Percentiles rank a stretch among this genome's conserved stretches.
Conservation (phyloP, 179 eudicot genomes). For the Nepenthes alata region DNA sequence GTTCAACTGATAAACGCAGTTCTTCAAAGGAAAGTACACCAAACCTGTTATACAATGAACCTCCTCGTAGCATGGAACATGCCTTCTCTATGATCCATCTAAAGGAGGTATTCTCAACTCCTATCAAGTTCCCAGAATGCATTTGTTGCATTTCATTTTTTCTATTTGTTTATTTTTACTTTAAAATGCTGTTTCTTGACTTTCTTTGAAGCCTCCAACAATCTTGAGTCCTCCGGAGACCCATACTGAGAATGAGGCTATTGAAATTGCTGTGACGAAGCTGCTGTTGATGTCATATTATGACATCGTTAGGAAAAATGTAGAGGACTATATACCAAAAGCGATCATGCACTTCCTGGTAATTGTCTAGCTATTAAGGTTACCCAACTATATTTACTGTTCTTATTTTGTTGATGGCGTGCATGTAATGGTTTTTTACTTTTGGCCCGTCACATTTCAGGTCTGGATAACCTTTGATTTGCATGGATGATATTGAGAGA, state of each 20-base stretch:
- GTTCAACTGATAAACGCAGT: slow-evolving; percentile 39
- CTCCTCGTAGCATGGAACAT: slow-evolving; percentile 39
- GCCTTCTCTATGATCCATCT: slow-evolving; percentile 49
- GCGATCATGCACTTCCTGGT: slow-evolving; percentile 98
- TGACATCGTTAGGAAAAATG: slow-evolving; percentile 76
- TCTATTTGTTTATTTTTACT: neutral
- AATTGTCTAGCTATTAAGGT: slow-evolving; percentile 5
- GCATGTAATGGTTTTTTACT: too few species aligned
- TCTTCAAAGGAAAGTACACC: slow-evolving; percentile 41
- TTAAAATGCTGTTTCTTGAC: neutral
- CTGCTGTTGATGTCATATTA: slow-evolving; percentile 74
- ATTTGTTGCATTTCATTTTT: too few species aligned
- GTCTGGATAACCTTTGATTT: too few species aligned
- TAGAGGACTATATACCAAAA: slow-evolving; percentile 77
- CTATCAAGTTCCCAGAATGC: neutral
- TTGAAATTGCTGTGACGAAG: slow-evolving; percentile 70
- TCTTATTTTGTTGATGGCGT: too few species aligned
- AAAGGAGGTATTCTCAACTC: slow-evolving; percentile 41
- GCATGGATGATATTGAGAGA: too few species aligned
- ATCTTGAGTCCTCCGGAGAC: slow-evolving; percentile 73
- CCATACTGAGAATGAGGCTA: slow-evolving; percentile 54
- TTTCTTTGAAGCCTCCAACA: slow-evolving; percentile 58
- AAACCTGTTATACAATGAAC: slow-evolving; percentile 40
- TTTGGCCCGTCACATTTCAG: too few species aligned
- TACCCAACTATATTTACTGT: too few species aligned